phyloP scores from a whole-genome alignment of 148 eudicot species.

The Rheum nobile region DNA sequence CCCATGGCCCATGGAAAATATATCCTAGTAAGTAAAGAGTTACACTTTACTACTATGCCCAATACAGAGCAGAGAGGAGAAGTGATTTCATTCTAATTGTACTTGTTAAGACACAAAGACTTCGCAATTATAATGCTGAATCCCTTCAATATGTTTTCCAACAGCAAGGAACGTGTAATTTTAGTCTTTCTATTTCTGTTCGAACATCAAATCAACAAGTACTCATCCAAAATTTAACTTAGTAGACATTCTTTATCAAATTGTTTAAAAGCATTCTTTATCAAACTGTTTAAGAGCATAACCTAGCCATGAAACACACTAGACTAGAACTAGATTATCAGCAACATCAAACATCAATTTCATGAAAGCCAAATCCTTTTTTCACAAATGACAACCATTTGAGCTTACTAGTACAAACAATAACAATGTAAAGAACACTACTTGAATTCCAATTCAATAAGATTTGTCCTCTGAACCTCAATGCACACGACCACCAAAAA shows the following conservation, averaged over 20 bases:
- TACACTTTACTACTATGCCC: background rate
- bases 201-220: background rate
- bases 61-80: background rate
- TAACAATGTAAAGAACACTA: background rate
- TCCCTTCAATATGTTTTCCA: background rate
- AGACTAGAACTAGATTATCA: background rate
- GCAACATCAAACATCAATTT: background rate
- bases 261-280: background rate
- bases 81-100: background rate
- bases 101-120: background rate
- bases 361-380: background rate
- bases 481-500: background rate
- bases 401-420: background rate
- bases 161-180: background rate
- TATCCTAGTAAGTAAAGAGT: background rate
- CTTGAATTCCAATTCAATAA: background rate
- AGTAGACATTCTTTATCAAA: background rate
- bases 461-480: background rate
- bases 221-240: background rate
- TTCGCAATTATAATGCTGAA: background rate
- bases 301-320: background rate
- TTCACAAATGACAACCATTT: background rate
- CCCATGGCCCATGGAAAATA: background rate
- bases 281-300: background rate
- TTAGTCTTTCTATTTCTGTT: background rate